phyloP scores from a whole-genome alignment of 768 basidiomycete genomes.

The Nidula microcarpa region DNA sequence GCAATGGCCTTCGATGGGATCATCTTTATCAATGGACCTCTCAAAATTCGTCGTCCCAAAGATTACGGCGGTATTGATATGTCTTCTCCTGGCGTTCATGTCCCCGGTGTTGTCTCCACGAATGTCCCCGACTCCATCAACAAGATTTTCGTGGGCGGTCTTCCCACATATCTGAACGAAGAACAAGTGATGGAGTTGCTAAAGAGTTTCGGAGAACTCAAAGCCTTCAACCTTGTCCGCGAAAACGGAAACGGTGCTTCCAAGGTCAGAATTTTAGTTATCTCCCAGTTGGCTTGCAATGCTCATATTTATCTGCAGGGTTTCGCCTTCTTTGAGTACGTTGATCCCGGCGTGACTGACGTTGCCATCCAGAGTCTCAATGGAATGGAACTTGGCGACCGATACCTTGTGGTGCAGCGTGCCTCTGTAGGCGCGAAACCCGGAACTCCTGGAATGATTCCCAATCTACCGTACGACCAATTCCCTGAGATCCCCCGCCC shows the following conservation, averaged over 20 bases:
- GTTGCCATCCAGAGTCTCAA: conserved; percentile 95
- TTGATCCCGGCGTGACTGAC: conserved; percentile 85
- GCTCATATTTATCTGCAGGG: conserved; percentile 52
- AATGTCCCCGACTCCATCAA: conserved; percentile 97
- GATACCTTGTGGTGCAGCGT: conserved; percentile 92
- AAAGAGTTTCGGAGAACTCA: conserved; percentile 96
- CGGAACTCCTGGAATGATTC: conserved; percentile 58
- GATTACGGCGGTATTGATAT: conserved; percentile 87
- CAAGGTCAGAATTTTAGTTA: conserved; percentile 50
- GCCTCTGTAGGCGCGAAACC: conserved; percentile 92
- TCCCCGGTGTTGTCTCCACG: conserved; percentile 94
- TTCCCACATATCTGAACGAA: conserved; percentile 94
- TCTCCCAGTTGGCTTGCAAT: neutral
- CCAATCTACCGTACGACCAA: conserved; percentile 72
- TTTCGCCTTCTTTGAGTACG: conserved; percentile 99
- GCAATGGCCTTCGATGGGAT: conserved; percentile 98
- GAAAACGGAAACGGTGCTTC: conserved; percentile 87
- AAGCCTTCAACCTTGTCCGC: conserved; percentile 96
- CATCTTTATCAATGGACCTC: conserved; percentile 90
- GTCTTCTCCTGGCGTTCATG: conserved; percentile 64
- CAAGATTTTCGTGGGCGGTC: conserved; percentile 96
- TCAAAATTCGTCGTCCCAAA: conserved; percentile 97
- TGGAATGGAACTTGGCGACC: conserved; percentile 97
- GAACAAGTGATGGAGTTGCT: conserved; percentile 98
- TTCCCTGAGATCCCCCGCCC: conserved; percentile 84